Evolutionary conservation across 2,329 filamentous ascomycete genomes (phyloP).

Genomic region (Claviceps purpurea): DNA sequence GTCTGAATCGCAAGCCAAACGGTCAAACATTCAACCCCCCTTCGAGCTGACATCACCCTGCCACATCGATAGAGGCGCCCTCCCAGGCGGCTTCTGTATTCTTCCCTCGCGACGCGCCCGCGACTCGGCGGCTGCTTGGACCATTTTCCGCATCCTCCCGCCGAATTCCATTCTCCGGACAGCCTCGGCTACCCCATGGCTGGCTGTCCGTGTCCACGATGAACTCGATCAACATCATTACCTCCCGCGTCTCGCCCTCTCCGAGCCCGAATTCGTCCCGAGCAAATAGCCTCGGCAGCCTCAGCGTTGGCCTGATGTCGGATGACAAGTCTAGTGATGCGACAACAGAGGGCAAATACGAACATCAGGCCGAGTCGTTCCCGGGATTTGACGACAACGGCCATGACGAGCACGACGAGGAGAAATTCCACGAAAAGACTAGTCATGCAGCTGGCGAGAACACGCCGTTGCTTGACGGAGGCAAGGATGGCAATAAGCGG

Average conservation of each 20-base stretch:
- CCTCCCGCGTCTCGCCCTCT: constrained; percentile 60
- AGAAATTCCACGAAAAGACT: constrained; percentile 24
- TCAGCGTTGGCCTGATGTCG: constrained; percentile 33
- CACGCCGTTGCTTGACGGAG: constrained; percentile 42
- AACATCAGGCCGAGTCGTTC: constrained; percentile 23
- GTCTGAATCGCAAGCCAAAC: neutral
- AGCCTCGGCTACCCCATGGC: constrained; percentile 32
- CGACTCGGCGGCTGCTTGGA: neutral
- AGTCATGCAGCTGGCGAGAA: constrained; percentile 39
- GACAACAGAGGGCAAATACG: constrained; percentile 22
- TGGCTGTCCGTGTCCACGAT: constrained; percentile 49
- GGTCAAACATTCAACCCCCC: neutral
- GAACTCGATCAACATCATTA: constrained; percentile 95
- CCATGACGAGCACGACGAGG: constrained; percentile 23
- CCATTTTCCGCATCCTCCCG: neutral
- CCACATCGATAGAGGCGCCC: neutral
- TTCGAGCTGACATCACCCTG: constrained; percentile 2
- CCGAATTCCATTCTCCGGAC: neutral
- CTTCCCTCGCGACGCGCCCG: neutral
- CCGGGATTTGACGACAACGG: constrained; percentile 21
- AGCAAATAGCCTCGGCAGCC: constrained; percentile 45
- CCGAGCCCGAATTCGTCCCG: constrained; percentile 42
- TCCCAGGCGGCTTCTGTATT: neutral
- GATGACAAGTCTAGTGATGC: constrained; percentile 23
- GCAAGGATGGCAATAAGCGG: constrained; percentile 22